Base-by-base conservation (phyloP, 495 filamentous ascomycete genomes). In the Aspergillus panamensis region DNA sequence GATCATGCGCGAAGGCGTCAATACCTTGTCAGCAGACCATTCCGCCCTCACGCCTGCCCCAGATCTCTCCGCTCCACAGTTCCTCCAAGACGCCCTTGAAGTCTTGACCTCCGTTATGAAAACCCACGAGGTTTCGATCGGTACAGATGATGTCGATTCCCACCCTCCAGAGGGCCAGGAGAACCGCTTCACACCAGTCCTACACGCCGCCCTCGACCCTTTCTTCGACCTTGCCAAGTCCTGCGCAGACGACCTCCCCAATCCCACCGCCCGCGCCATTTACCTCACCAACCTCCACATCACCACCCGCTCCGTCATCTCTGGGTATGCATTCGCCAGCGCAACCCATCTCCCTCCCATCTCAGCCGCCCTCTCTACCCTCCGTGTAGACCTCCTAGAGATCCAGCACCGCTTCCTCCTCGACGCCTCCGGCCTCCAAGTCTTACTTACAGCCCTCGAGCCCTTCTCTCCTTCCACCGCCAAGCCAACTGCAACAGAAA, bases 271-370 rank as follows among this genome's bases (percentile, higher is more conserved):
- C 2, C 75, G 76, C 51, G 81, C 84, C 50, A 88, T 97, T 52
- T 96, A 96, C 73, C 79, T 85, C 29, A 78, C 92, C 57, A 97
- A 97, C 73, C 92, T 90, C 65, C 76, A 90, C 29, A 71, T 91
- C 6, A 80, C 82, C 5, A 82, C 70, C 9, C 74, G 72, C 32
- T 61, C 72, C 10, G 66, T 73, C 32, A 62, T 82, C 29, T 65
- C 67, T 13, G 55, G 66, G 16, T 80, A 72, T 59, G 58, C 70
- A 29, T 82, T 80, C 50, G 74, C 75, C n/a, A 71, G 64, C 58
- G 67, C 66, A 48, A 79, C 74, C 2, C 76, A 79, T 31, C 60
- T 66, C 1, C 29, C 53, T 14, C 69, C 70, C 10, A 60, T 77
- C 16, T 73, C 73, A 20, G 61, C 65, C 9, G 63, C 69, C n/a